phyloP scores from a whole-genome alignment of 192 early-diverging fungal genomes.

The Coemansia sp. region DNA sequence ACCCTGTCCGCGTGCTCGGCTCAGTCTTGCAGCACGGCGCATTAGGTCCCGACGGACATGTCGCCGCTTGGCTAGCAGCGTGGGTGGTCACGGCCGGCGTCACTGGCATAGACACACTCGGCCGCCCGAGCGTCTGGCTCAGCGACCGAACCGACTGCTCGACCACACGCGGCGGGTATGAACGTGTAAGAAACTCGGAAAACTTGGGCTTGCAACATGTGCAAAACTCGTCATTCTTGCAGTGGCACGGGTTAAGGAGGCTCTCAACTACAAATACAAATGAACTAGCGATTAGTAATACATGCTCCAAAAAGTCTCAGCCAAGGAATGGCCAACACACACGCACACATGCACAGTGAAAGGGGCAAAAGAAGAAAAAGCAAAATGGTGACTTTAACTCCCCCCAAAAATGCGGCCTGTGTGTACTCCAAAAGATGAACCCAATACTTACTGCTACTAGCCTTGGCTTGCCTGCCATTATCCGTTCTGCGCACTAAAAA shows the following conservation, averaged over 20 bases:
- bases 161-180: conserved; percentile 32
- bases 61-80: not conserved
- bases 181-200: conserved; percentile 30
- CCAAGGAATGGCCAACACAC: no score
- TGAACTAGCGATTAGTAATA: no score
- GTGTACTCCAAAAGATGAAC: not conserved
- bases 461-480: conserved; percentile 2
- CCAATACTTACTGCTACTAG: conserved; percentile 17
- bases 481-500: conserved; percentile 3
- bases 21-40: conserved; percentile 17
- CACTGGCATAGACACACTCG: not conserved
- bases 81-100: not conserved
- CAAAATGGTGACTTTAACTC: no score
- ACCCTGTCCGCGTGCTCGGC: not conserved
- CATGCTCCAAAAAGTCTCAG: no score
- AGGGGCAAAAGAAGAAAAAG: no score
- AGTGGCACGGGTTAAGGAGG: conserved; percentile 52
- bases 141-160: conserved; percentile 32
- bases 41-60: conserved; percentile 13
- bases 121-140: conserved; percentile 7
- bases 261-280: conserved; percentile 50
- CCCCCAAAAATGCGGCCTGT: no score
- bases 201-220: conserved; percentile 47
- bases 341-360: no score
- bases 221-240: conserved; percentile 33